Conservation (phyloP, 2,329 filamentous ascomycete species). For the Passalora sequoiae region DNA sequence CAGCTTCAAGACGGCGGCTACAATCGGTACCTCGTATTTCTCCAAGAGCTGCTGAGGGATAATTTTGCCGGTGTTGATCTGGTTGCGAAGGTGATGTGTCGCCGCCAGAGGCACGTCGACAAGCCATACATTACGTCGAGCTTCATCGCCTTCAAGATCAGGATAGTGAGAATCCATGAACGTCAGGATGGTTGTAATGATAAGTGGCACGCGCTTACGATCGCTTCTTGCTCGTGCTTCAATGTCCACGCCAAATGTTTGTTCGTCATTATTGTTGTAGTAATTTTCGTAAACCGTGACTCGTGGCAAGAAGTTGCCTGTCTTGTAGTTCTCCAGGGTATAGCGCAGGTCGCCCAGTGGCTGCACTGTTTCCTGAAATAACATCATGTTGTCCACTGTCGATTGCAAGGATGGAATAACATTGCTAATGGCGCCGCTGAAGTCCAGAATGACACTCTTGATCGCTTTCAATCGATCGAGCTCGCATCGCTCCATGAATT, state of each 20-base stretch:
- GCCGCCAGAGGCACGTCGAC: conserved; percentile 81
- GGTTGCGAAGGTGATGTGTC: conserved; percentile 75
- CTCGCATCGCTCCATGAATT: conserved; percentile 96
- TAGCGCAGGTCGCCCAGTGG: conserved; percentile 85
- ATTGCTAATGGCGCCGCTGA: conserved; percentile 94
- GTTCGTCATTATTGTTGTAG: conserved; percentile 95
- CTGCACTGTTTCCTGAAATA: conserved; percentile 98
- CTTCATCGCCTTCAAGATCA: conserved; percentile 93
- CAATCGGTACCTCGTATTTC: conserved; percentile 88
- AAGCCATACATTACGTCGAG: conserved; percentile 86
- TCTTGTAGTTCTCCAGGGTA: conserved; percentile 92
- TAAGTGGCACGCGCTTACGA: conserved; percentile 86
- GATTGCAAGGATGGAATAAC: conserved; percentile 95
- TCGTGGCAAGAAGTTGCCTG: conserved; percentile 82
- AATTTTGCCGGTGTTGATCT: conserved; percentile 80
- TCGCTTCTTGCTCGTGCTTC: conserved; percentile 89
- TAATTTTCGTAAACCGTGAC: conserved; percentile 97
- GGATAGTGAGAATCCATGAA: conserved; percentile 97
- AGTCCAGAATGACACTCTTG: conserved; percentile 96
- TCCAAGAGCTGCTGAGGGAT: conserved; percentile 71
- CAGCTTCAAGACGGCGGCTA: conserved; percentile 86
- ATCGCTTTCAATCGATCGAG: conserved; percentile 93
- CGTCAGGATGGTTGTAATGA: conserved; percentile 88
- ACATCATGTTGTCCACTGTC: conserved; percentile 96
- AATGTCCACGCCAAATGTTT: conserved; percentile 97